phyloP scores from a whole-genome alignment of 441 rosid species.

The Euphorbia corollata region DNA sequence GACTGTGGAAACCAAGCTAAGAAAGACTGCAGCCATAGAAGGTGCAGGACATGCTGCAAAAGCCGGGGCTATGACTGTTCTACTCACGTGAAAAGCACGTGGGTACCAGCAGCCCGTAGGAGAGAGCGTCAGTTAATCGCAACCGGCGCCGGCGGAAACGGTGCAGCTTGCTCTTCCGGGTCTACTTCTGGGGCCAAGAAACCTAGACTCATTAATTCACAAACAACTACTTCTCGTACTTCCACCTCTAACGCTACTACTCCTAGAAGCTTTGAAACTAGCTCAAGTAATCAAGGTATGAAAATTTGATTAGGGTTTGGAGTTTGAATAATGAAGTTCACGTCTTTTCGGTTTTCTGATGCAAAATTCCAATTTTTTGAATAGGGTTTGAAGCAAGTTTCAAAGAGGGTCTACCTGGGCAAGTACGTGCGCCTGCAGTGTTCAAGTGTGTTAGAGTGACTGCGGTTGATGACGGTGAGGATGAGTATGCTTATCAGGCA shows the following conservation, averaged over 20 bases:
- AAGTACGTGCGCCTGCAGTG: slow-evolving; percentile 77
- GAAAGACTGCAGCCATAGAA: slow-evolving; percentile 70
- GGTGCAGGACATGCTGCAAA: slow-evolving; percentile 92
- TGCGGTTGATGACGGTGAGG: slow-evolving; percentile 79
- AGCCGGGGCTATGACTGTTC: slow-evolving; percentile 82
- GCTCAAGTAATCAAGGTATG: slow-evolving; percentile 76
- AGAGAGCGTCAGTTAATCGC: slow-evolving; percentile 75
- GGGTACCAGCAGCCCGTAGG: slow-evolving; percentile 86
- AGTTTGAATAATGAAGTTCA: neutral
- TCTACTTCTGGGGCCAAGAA: slow-evolving; percentile 71
- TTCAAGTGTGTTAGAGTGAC: slow-evolving; percentile 91
- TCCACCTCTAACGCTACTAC: slow-evolving; percentile 79
- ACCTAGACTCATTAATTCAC: slow-evolving; percentile 57
- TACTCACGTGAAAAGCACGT: slow-evolving; percentile 95
- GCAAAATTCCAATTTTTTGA: neutral
- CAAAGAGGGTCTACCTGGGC: slow-evolving; percentile 63
- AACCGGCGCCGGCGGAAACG: slow-evolving; percentile 20
- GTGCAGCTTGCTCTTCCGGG: slow-evolving; percentile 34
- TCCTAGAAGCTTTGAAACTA: slow-evolving; percentile 79
- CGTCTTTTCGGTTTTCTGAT: no score
- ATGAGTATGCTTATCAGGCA: slow-evolving; percentile 87
- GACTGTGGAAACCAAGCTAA: slow-evolving; percentile 97
- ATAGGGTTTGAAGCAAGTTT: slow-evolving; percentile 41
- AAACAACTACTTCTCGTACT: slow-evolving; percentile 73
- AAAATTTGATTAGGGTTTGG: neutral